Base-by-base conservation (phyloP, 1,284 basidiomycete species). In the Ustilago loliicola region DNA sequence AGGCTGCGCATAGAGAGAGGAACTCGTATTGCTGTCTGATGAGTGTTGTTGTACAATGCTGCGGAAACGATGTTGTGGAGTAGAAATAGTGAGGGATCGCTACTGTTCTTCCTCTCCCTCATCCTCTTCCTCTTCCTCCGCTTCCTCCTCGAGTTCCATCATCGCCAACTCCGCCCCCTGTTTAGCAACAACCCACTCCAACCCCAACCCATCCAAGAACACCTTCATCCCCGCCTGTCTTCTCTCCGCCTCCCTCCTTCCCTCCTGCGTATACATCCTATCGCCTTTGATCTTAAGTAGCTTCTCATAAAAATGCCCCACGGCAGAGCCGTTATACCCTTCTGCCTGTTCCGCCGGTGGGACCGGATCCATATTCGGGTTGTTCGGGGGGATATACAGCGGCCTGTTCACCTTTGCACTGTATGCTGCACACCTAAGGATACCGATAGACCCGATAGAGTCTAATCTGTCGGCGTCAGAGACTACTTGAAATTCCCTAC, bases 381-480 rank as follows among this genome's bases (percentile, higher is more conserved):
- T 80, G 15, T 51, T 71, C 17, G 69, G 83, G 3, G 63, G 84
- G 19, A 91, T 88, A 83, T 93, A 90, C n/a, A 96, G 88, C 1
- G 93, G 89, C 1, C 89, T 88, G 79, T 92, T 92, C 21, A 89
- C 90, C 0, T 88, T 89, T 11, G 91, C 90, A 67, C 91, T 93
- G 83, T 91, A 97, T 0, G 95, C 94, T 1, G 94, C 91, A 81
- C 93, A 95, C 0, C 95, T 90, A 88, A 97, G 87, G 71, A 97
- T 91, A 3, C 94, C 95, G 72, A 96, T 93, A 6, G 92, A 93
- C 2, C 95, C 95, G 54, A 98, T 95, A 1, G 94, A 94, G 85
- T 98, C 95, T 17, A 98, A 87, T 50, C 95, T 89, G 84, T 97
- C 95, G 0, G 94, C 94, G 85, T 98, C 95, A 86, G 96, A 94